These are phyloP conservation scores for Colletotrichum cereale DNA, from an alignment of 2,329 filamentous ascomycete species.

Conservation along the genomic window DNA sequence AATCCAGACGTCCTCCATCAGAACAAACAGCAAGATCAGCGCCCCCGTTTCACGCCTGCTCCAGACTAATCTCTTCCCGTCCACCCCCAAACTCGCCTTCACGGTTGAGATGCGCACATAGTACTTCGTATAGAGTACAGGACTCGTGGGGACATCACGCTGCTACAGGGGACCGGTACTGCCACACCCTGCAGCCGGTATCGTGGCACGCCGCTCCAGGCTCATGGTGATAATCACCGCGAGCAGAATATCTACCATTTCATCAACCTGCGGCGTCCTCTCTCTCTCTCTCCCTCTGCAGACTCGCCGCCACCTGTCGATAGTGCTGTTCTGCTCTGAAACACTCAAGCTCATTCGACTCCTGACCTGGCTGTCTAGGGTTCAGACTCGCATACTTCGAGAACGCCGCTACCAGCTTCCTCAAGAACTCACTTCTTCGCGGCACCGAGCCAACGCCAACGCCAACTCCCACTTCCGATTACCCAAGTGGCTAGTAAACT, in stretches of 20 bases:
- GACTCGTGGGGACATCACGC: constrained; percentile 10
- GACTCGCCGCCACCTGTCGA: not conserved
- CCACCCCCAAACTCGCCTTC: not conserved
- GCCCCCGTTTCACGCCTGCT: constrained; percentile 37
- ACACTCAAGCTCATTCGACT: not conserved
- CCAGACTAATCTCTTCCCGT: constrained; percentile 28
- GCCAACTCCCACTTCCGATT: not conserved
- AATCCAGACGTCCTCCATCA: constrained; percentile 28
- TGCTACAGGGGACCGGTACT: constrained; percentile 27
- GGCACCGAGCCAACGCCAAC: constrained; percentile 15
- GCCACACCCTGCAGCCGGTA: constrained; percentile 24
- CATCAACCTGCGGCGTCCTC: not conserved
- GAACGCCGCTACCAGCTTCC: constrained; percentile 14
- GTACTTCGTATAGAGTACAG: constrained; percentile 5
- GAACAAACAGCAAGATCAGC: constrained; percentile 29
- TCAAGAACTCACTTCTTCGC: not conserved
- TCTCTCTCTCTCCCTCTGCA: not conserved
- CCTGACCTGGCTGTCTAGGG: not conserved
- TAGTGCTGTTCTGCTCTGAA: not conserved
- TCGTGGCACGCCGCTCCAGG: constrained; percentile 8
- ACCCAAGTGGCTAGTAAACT: not conserved
- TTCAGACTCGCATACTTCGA: constrained; percentile 25
- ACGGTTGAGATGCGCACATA: not conserved
- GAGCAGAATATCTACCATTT: constrained; percentile 4
- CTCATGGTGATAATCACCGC: constrained; percentile 8